Evolutionary conservation across 306 rosid species (phyloP).

Genomic region (Castanopsis chinensis): DNA sequence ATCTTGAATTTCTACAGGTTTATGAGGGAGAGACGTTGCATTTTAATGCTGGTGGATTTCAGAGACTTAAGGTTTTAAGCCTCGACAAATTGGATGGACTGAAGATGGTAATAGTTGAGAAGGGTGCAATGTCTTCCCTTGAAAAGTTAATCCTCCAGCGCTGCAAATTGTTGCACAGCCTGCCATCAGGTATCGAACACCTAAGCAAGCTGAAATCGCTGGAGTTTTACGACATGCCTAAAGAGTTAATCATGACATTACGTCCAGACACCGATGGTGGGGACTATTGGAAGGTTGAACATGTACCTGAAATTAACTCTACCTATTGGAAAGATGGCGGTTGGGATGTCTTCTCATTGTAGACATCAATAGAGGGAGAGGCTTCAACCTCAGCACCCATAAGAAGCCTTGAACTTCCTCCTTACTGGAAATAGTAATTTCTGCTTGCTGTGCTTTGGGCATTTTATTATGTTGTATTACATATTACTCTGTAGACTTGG

Average conservation of each 20-base stretch:
- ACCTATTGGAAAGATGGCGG: slow-evolving; percentile 63
- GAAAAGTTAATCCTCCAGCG: slow-evolving; percentile 57
- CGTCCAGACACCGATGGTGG: slow-evolving; percentile 38
- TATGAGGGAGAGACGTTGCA: slow-evolving; percentile 43
- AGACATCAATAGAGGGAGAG: background rate
- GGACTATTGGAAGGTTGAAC: slow-evolving; percentile 48
- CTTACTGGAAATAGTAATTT: background rate
- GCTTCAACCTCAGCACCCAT: too few relatives aligned
- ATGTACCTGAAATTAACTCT: slow-evolving; percentile 51
- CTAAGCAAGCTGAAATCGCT: slow-evolving; percentile 48
- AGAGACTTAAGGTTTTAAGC: slow-evolving; percentile 56
- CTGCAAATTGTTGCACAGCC: slow-evolving; percentile 34
- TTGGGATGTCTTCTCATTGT: slow-evolving; percentile 52
- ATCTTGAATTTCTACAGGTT: slow-evolving; percentile 48
- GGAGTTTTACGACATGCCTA: slow-evolving; percentile 62
- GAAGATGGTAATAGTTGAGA: slow-evolving; percentile 35
- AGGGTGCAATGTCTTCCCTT: slow-evolving; percentile 60
- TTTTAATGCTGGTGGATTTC: slow-evolving; percentile 46
- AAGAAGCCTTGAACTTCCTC: too few relatives aligned
- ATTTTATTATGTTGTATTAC: background rate
- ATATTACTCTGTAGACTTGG: background rate
- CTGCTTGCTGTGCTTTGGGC: background rate
- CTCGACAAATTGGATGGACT: slow-evolving; percentile 58
- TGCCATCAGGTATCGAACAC: slow-evolving; percentile 56
- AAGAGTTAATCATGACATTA: slow-evolving; percentile 46